Evolutionary conservation across 768 basidiomycete genomes (phyloP).

Genomic region (Kwoniella mangroviensis): DNA sequence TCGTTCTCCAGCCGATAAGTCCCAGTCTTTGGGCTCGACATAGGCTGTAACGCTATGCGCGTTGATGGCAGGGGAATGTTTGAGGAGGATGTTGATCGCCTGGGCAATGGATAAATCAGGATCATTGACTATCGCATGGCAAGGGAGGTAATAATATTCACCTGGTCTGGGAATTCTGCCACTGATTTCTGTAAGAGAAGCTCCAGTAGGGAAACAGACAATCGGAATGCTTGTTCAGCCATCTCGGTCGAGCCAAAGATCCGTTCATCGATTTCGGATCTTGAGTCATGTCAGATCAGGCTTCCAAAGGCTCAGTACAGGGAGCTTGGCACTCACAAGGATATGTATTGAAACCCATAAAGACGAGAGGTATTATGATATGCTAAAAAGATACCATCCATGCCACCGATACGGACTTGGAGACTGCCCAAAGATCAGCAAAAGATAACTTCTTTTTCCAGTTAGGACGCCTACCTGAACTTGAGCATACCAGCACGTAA

Average conservation of each 20-base stretch:
- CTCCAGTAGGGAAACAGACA: slow-evolving; percentile 75
- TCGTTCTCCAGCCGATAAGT: slow-evolving; percentile 9
- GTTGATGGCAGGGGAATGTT: slow-evolving; percentile 69
- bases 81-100: slow-evolving; percentile 59
- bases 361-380: slow-evolving; percentile 75
- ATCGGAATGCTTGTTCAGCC: slow-evolving; percentile 77
- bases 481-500: slow-evolving; percentile 93
- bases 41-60: slow-evolving; percentile 71
- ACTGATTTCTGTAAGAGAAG: slow-evolving; percentile 66
- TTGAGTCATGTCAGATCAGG: slow-evolving; percentile 12
- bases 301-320: not conserved
- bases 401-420: slow-evolving; percentile 93
- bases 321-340: slow-evolving; percentile 60
- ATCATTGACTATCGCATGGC: not conserved
- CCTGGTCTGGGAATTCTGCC: slow-evolving; percentile 69
- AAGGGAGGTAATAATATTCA: slow-evolving; percentile 46
- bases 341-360: slow-evolving; percentile 92
- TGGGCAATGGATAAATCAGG: not conserved
- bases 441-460: not conserved
- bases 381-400: slow-evolving; percentile 79
- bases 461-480: slow-evolving; percentile 67
- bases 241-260: slow-evolving; percentile 69
- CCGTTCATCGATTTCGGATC: slow-evolving; percentile 79
- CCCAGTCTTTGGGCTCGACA: slow-evolving; percentile 65
- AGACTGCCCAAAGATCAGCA: slow-evolving; percentile 63